These are phyloP conservation scores for Prillingera fragicola DNA, from an alignment of 1,284 basidiomycete species.

Conservation along the genomic window DNA sequence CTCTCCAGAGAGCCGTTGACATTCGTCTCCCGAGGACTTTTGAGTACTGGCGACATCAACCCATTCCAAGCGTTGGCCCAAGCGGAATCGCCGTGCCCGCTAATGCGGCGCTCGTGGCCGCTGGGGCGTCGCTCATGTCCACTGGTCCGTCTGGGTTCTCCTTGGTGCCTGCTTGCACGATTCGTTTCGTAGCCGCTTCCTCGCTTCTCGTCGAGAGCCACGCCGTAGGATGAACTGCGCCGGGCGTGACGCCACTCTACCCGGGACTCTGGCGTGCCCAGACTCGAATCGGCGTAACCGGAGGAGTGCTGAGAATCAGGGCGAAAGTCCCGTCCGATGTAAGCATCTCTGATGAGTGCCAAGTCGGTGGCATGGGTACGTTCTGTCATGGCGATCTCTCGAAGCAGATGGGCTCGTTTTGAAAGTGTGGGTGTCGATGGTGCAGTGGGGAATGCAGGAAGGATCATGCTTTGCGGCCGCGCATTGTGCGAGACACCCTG, in stretches of 20 bases:
- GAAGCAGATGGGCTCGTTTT: constrained; percentile 75
- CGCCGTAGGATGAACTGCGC: constrained; percentile 13
- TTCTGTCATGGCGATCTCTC: constrained; percentile 78
- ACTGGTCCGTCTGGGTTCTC: constrained; percentile 2
- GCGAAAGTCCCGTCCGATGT: constrained; percentile 52
- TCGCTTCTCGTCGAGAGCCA: constrained; percentile 4
- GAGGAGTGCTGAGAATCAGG: constrained; percentile 27
- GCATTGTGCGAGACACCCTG: not conserved
- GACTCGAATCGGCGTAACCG: constrained; percentile 7
- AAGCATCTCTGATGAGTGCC: constrained; percentile 73
- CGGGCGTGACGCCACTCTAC: constrained; percentile 7
- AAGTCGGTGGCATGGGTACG: constrained; percentile 82
- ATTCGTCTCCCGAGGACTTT: constrained; percentile 4
- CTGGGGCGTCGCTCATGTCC: constrained; percentile 14
- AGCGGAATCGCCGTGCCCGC: not conserved
- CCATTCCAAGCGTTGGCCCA: constrained; percentile 12
- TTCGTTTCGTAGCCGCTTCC: not conserved
- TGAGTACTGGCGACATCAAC: constrained; percentile 9
- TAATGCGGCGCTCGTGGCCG: constrained; percentile 2
- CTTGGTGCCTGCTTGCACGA: constrained; percentile 1
- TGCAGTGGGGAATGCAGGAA: constrained; percentile 2
- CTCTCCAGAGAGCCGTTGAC: too few species aligned
- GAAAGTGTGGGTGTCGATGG: constrained; percentile 42
- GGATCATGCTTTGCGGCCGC: constrained; percentile 15
- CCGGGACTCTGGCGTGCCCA: constrained; percentile 4